A percentile compares a stretch with the other conserved stretches of the same genome.
Conservation (phyloP, 345 rosid species). For the Citrus sp. region DNA sequence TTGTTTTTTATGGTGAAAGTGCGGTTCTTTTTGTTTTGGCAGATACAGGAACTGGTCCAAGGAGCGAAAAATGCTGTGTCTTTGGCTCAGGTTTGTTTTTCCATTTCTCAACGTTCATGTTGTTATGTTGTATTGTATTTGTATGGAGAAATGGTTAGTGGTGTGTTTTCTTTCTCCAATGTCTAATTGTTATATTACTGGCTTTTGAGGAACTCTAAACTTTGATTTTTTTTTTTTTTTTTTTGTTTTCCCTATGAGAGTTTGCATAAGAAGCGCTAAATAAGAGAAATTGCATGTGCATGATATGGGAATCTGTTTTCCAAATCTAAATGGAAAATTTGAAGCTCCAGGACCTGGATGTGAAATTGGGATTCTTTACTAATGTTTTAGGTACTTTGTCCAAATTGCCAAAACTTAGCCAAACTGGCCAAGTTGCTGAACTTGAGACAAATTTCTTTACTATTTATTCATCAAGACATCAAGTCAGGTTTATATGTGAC, state of each 20-base stretch:
- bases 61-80: constrained; percentile 67
- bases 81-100: constrained; percentile 77
- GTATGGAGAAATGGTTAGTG: constrained; percentile 10
- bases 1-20: constrained; percentile 14
- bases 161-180: constrained; percentile 18
- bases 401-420: not conserved
- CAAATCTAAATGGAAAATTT: not conserved
- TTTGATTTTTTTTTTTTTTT: not conserved
- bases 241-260: not conserved
- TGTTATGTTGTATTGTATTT: constrained; percentile 4
- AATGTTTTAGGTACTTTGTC: not conserved
- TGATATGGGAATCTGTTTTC: not conserved
- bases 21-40: constrained; percentile 32
- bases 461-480: not conserved
- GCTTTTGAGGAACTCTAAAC: constrained; percentile 4
- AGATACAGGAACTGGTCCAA: constrained; percentile 77
- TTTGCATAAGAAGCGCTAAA: not conserved
- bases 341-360: not conserved
- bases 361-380: not conserved
- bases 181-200: not conserved
- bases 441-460: not conserved
- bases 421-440: not conserved
- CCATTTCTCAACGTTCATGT: constrained; percentile 11
- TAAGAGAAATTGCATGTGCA: not conserved
- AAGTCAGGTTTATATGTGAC: not conserved